phyloP scores from a whole-genome alignment of 495 filamentous ascomycete species.

The Podospora conica region DNA sequence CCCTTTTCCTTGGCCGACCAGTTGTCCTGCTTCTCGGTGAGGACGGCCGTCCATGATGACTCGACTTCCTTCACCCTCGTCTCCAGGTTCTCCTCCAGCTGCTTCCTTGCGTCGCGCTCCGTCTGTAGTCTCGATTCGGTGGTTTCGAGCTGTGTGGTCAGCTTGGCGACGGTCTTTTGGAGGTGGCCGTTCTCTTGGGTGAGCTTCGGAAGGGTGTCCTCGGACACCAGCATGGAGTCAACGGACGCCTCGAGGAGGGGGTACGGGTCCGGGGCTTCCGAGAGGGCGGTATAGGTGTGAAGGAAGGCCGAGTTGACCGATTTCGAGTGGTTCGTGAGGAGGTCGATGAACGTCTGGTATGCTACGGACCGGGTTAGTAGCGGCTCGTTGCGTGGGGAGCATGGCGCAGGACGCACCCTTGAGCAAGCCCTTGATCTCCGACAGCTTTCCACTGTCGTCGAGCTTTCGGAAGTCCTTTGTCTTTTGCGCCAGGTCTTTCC shows the following conservation, averaged over 20 bases:
- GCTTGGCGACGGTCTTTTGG: constrained; percentile 65
- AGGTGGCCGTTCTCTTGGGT: constrained; percentile 80
- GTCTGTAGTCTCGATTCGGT: constrained; percentile 68
- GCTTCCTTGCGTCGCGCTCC: constrained; percentile 64
- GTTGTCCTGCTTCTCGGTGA: constrained; percentile 91
- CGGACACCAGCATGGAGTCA: constrained; percentile 81
- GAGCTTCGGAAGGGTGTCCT: constrained; percentile 84
- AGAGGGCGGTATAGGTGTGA: constrained; percentile 84
- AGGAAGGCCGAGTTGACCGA: constrained; percentile 85
- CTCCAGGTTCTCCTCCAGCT: constrained; percentile 71
- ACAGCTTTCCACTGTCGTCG: constrained; percentile 81
- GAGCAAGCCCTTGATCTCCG: constrained; percentile 80
- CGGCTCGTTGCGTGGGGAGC: background rate
- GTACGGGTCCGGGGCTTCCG: constrained; percentile 94
- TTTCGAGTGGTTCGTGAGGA: constrained; percentile 90
- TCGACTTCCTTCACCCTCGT: constrained; percentile 78
- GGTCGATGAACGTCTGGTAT: constrained; percentile 96
- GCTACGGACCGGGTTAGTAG: constrained; percentile 45
- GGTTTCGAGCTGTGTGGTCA: constrained; percentile 91
- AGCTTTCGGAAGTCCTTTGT: constrained; percentile 97
- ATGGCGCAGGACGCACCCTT: constrained; percentile 53
- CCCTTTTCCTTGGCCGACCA: constrained; percentile 93
- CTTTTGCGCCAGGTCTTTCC: constrained; percentile 96
- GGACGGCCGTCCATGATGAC: constrained; percentile 81
- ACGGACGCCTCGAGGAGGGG: constrained; percentile 93